Evolutionary conservation across 2,329 filamentous ascomycete genomes (phyloP), one percentile per base, ranked within the genome.

Genomic region (Camillea tinctor): DNA sequence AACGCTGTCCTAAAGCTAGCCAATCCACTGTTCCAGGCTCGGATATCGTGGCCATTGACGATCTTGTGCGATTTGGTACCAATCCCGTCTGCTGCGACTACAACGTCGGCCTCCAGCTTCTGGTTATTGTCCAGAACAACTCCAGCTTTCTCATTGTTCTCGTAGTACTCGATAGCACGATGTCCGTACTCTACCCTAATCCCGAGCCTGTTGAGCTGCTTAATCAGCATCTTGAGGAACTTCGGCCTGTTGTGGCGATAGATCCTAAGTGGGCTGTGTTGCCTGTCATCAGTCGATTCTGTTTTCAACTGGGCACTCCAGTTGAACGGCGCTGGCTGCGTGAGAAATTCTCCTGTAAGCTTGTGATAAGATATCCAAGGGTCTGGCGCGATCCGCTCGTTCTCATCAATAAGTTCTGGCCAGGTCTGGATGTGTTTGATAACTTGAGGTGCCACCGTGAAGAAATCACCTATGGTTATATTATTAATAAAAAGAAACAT

Each of bases 31-130:
- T 63, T 61, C 26, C 60, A 61, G 4, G 69, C 70, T 17, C 58
- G 59, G 2, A 65, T 55, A 1, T 67, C 57, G 4, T 62, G 57
- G 7, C 70, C 68, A 17, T 60, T 61, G 8, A 68, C 64, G 36
- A 68, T 51, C 13, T 21, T 60, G 51, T 66, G 63, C 2, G 67
- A 69, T 40, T 67, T 70, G n/a, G 69, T 68, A 2, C 67, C 67
- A n/a, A 73, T 58, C 8, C 71, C 72, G 56, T 74, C 71, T 1
- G 71, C 70, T 5, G 71, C 69, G 23, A 74, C 63, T 1, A 73
- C 63, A 3, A 73, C 59, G 44, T 73, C 70, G 4, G 70, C 71
- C 21, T 68, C 64, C 1, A 63, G 19, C 4, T 24, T 60, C 0
- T 58, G 52, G 1, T 64, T 66, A n/a, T 62, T 62, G 2, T 59